Evolutionary conservation across 2,329 filamentous ascomycete species (phyloP).

Genomic region (Teratosphaeriaceae sp.): DNA sequence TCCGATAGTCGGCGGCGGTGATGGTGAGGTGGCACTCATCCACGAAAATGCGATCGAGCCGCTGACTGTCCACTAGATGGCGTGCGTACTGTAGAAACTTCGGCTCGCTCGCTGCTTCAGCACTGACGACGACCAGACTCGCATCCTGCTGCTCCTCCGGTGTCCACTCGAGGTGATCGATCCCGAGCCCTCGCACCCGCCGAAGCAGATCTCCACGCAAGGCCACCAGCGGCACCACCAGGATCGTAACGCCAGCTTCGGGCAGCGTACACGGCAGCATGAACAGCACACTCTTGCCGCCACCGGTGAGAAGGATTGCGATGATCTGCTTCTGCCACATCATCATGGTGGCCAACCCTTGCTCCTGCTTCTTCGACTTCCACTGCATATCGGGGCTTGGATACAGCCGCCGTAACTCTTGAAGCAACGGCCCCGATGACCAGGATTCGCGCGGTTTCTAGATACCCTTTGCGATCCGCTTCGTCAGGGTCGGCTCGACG

Average conservation of each 20-base stretch:
- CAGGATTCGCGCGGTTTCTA: neutral
- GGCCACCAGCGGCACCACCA: conserved; percentile 20
- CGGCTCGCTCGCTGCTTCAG: neutral
- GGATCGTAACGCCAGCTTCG: conserved; percentile 11
- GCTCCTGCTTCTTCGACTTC: neutral
- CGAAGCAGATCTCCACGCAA: conserved; percentile 11
- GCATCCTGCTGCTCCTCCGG: neutral
- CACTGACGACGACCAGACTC: neutral
- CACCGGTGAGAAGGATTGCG: conserved; percentile 18
- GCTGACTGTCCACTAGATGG: no score
- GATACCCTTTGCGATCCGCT: neutral
- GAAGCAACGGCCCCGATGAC: neutral
- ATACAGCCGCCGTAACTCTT: neutral
- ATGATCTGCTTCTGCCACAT: neutral
- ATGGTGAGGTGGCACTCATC: no score
- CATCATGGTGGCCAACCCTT: neutral
- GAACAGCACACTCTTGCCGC: conserved; percentile 24
- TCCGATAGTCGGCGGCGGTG: no score
- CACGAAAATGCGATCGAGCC: no score
- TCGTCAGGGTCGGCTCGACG: neutral
- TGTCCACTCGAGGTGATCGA: neutral
- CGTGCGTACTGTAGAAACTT: no score
- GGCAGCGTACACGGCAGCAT: conserved; percentile 19
- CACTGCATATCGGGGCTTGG: neutral
- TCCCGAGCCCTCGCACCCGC: neutral